Base-by-base conservation (phyloP, 2,329 filamentous ascomycete species). In the Fonsecaea nubica region DNA sequence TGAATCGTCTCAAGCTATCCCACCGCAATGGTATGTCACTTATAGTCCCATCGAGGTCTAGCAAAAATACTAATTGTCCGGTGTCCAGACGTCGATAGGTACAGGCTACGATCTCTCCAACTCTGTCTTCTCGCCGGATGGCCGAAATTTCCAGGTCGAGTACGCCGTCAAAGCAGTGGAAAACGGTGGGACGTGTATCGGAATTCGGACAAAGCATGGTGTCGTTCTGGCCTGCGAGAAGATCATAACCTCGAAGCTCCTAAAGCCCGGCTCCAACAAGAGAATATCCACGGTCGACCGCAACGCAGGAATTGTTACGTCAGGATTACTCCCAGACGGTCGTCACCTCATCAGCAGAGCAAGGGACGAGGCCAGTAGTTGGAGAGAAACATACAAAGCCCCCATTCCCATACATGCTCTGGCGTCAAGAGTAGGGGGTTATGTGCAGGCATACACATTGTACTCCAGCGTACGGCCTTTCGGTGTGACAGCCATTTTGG, bases 61-160 rank as follows among this genome's bases (percentile, higher is more conserved):
- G 18, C 15, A 36, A 9, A 25, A 42, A 25, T 38, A 35, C 65
- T 64, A 60, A 63, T 33, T 52, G 35, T 36, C 10, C 42, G 32
- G 36, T 52, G 42, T 57, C 33, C 69, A 99, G 95, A 99, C 95
- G 77, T 99, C 95, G 78, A 99, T 99, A 91, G 95, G 95, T 79
- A 99, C 95, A 76, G 95, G 95, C 78, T 99, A 99, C 84, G 95
- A 99, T 88, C 90, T 99, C 76, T 92, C 92, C 80, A 99, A 99
- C 87, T 98, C 95, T 77, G 96, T 98, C 85, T 99, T 98, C 86
- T 98, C 95, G 57, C 95, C 95, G 73, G 95, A 99, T 83, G 95
- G 95, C 78, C 92, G 95, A 75, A 99, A 99, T 82, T 99, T 99
- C 82, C 95, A 99, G 83, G 88, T 90, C 80, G 95, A 99, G 86